These are phyloP conservation scores for Ceratobasidium theobromae DNA, from an alignment of 1,284 basidiomycete species.

Conservation along the genomic window DNA sequence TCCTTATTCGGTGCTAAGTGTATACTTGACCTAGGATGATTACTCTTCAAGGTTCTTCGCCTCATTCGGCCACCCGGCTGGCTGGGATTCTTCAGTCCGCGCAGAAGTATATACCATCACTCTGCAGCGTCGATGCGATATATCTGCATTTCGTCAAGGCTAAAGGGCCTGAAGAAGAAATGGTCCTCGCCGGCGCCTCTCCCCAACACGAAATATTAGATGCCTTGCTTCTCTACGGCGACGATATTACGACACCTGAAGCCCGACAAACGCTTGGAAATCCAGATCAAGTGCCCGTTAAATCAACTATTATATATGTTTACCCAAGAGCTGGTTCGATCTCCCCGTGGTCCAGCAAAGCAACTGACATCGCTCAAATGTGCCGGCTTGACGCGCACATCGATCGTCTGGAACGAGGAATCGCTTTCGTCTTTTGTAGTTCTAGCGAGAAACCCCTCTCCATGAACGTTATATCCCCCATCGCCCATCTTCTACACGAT, in stretches of 20 bases:
- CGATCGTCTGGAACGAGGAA: slow-evolving; percentile 82
- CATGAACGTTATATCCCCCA: slow-evolving; percentile 48
- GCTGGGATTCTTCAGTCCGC: slow-evolving; percentile 66
- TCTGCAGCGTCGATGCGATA: slow-evolving; percentile 77
- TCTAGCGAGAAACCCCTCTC: slow-evolving; percentile 48
- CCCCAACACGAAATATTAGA: slow-evolving; percentile 60
- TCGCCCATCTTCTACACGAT: slow-evolving; percentile 80
- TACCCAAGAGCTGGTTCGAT: slow-evolving; percentile 79
- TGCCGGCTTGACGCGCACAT: slow-evolving; percentile 76
- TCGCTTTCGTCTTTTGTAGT: slow-evolving; percentile 70
- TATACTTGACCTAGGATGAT: slow-evolving; percentile 41
- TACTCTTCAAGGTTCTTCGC: slow-evolving; percentile 67
- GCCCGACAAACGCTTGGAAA: slow-evolving; percentile 50
- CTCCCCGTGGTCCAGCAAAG: slow-evolving; percentile 97
- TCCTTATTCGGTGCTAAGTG: slow-evolving; percentile 1
- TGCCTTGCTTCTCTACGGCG: slow-evolving; percentile 85
- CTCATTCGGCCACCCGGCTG: slow-evolving; percentile 61
- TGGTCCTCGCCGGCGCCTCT: slow-evolving; percentile 53
- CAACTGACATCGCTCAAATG: slow-evolving; percentile 89
- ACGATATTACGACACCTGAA: slow-evolving; percentile 59
- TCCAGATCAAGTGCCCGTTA: slow-evolving; percentile 34
- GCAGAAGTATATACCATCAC: slow-evolving; percentile 54
- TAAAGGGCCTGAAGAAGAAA: slow-evolving; percentile 51
- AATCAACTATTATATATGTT: slow-evolving; percentile 64
- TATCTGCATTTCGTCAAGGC: slow-evolving; percentile 86